Base-by-base conservation (phyloP, 805 yeast genomes). In the Nakazawaea wickerhamii region DNA sequence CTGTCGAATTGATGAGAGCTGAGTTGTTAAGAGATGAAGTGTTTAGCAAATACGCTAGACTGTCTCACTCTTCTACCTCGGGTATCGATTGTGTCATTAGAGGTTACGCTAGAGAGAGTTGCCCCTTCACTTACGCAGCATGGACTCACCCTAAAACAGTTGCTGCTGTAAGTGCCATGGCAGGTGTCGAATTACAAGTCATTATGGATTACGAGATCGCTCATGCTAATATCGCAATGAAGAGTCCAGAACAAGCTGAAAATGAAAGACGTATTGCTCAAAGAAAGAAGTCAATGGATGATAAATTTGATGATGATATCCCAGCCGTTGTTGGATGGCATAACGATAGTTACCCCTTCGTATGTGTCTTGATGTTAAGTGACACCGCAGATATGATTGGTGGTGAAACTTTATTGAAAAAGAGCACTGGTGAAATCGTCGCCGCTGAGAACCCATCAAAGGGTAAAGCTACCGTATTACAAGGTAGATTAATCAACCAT, bases 301-400 rank as follows among this genome's bases (percentile, higher is more conserved):
- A 50, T 36, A 50, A 50, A 17, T 43, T 43, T 40, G 57, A 57
- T 26, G 58, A 54, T 5, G 68, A 70, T 31, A 65, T 74, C 38
- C 77, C 77, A 10, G 81, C 78, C 18, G 67, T 77, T 33, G 80
- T 77, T 27, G 75, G 76, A 23, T 78, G 84, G 84, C 84, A 78
- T 61, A 56, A 63, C 41, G 84, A 78, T 54, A 69, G 79, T n/a
- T 77, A 75, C 43, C 83, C 82, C 13, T 76, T 75, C 54, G 83
- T 77, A 15, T 78, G 82, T 58, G 84, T 78, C 13, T 63, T 77
- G 47, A 78, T 78, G 84, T 54, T 78, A 35, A 70, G 77, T 23
- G 82, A 77, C 52, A 78, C 84, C 7, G 49, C 70, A 2, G 58
- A 65, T 35, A 77, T 77, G 82, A 61, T 71, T 55, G 83, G 83